Base-by-base conservation (phyloP, 176 grass and related monocot genomes). In the Pharus latifolius region DNA sequence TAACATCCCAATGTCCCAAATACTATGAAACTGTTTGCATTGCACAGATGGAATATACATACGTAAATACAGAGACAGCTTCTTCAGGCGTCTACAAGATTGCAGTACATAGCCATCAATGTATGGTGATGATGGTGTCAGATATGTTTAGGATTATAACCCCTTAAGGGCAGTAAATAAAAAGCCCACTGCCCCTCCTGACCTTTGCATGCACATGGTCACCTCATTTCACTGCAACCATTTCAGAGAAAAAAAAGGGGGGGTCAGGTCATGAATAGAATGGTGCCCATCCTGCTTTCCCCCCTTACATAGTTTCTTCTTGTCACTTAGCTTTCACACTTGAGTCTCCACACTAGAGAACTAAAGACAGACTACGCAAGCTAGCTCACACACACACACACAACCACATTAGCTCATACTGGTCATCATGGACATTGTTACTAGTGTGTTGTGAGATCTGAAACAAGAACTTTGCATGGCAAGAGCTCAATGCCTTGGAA, bases 391-490 rank as follows among this genome's bases (percentile, higher is more conserved):
- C 22, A 2, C 70, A 0, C 34, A 16, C 15, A 55, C 23, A 28
- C 52, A 6, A 5, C 55, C 7, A 10, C 37, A 47, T 26, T 14
- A 30, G 35, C 19, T 25, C 19, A 52, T 16, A 2, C 41, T 3
- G 1, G 69, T 9, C 19, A 41, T 42, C 52, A 87, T 81, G 79
- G 79, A 59, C 67, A 46, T 27, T 35, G 56, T 34, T 49, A 62
- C 2, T 56, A 4, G 24, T 26, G 42, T 16, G 24, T n/a, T 5
- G 45, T 74, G 50, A 84, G 67, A 52, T 28, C 38, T 38, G 26
- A 14, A 44, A 5, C 33, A 69, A 6, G 49, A 33, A 10, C 69
- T 53, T 70, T 88, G 76, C 82, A 94, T 94, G 90, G 83, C 79
- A 81, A 65, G 47, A 75, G 77, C 44, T 70, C 60, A 13, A 82